Percentiles rank a stretch among this genome's conserved stretches.
These are phyloP conservation scores for Claviceps sp. DNA, from an alignment of 2,329 filamentous ascomycete species.

Conservation along the genomic window DNA sequence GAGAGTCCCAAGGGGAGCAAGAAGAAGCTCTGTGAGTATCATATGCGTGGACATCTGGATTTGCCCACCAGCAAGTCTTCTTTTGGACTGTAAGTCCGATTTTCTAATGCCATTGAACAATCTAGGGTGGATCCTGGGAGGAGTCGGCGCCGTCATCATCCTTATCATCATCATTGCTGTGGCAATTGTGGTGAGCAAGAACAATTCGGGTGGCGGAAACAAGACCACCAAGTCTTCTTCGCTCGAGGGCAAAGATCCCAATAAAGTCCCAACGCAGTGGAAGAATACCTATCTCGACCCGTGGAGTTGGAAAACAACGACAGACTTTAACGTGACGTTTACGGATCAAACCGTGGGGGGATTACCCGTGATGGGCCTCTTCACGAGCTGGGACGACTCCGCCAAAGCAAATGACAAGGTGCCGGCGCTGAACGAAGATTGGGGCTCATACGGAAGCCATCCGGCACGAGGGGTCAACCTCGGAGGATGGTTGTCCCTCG, in stretches of 20 bases:
- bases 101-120: constrained; percentile 10
- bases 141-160: constrained; percentile 39
- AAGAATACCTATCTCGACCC: constrained; percentile 74
- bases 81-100: no score
- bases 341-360: constrained; percentile 74
- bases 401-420: constrained; percentile 65
- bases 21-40: constrained; percentile 48
- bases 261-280: constrained; percentile 49
- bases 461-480: constrained; percentile 86
- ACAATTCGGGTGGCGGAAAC: constrained; percentile 26
- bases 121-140: constrained; percentile 40
- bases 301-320: constrained; percentile 81
- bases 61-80: background rate
- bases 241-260: constrained; percentile 38
- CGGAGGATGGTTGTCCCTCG: constrained; percentile 85
- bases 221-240: constrained; percentile 14
- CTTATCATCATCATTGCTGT: constrained; percentile 56
- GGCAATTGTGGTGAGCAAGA: constrained; percentile 53
- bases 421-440: constrained; percentile 60
- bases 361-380: constrained; percentile 82
- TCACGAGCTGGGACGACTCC: constrained; percentile 75
- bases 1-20: constrained; percentile 37
- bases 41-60: background rate
- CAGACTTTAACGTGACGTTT: constrained; percentile 88
- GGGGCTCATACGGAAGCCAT: constrained; percentile 61